These are phyloP conservation scores for Euphorbia pulcherrima DNA, from an alignment of 345 rosid species.

Conservation along the genomic window DNA sequence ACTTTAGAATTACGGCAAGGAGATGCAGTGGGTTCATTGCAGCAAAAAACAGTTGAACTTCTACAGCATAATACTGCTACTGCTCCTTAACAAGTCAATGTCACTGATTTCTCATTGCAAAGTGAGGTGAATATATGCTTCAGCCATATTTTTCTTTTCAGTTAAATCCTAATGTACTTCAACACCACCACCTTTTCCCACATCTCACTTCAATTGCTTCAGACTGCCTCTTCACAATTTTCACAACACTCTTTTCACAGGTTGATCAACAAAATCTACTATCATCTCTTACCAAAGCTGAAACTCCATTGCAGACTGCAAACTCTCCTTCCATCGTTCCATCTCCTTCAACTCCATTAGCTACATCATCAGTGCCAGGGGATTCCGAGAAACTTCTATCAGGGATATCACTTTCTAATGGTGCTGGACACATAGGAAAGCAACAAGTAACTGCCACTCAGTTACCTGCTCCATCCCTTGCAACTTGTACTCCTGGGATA, in stretches of 20 bases:
- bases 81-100: conserved; percentile 57
- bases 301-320: conserved; percentile 80
- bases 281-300: conserved; percentile 52
- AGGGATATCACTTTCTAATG: conserved; percentile 51
- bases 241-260: conserved; percentile 79
- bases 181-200: conserved; percentile 63
- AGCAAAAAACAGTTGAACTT: conserved; percentile 56
- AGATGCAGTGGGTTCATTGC: conserved; percentile 55
- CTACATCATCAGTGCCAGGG: conserved; percentile 82
- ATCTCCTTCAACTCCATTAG: conserved; percentile 83
- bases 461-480: conserved; percentile 67
- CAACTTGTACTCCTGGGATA: conserved; percentile 94
- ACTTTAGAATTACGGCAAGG: conserved; percentile 71
- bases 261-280: conserved; percentile 72
- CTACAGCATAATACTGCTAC: conserved; percentile 44
- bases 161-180: conserved; percentile 65
- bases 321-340: conserved; percentile 76
- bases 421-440: conserved; percentile 58
- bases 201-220: conserved; percentile 75
- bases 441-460: conserved; percentile 53
- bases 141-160: conserved; percentile 60
- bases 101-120: too few relatives aligned
- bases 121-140: conserved; percentile 52
- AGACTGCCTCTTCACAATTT: conserved; percentile 73
- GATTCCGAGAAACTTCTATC: conserved; percentile 76